Evolutionary conservation across 805 yeast species (phyloP), one percentile per base, ranked within the genome.

Genomic region (Cyberlindnera xylosilytica): DNA sequence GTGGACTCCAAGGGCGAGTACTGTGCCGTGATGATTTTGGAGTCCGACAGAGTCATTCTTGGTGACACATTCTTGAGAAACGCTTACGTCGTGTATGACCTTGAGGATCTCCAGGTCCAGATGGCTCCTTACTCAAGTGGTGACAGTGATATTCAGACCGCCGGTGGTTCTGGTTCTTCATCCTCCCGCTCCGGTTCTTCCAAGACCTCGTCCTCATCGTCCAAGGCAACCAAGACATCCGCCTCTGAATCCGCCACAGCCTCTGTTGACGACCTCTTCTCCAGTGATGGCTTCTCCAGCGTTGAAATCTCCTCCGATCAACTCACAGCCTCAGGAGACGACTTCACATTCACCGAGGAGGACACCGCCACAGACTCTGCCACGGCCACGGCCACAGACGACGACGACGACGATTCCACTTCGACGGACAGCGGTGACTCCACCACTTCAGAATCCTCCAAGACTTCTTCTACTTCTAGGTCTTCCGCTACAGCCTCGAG

Each of bases 41-140:
- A 60, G 31, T 42, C 48, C 43, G 62, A 65, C 29, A 40, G 45
- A 47, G 61, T 65, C 15, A 69, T 81, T 41, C 65, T 85, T 28
- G 93, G 93, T 10, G 89, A 82, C 56, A 72, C 75, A 35, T 75
- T 84, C 56, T 62, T 85, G 49, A 69, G 86, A 41, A 71, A 76
- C 29, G 83, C 81, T 4, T 86, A 84, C 56, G 73, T 76, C 20
- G 87, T 81, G 13, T 81, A 73, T 59, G 86, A 86, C 58, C 64
- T 82, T 38, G 87, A 81, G 19, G 73, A 72, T 52, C 60, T 58
- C 36, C 69, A 75, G 54, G 65, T 83, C 26, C 76, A 82, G 0
- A 47, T 85, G 42, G 88, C 83, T 15, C 32, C 73, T 11, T n/a
- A 16, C 19, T 6, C 8, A 12, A 24, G 23, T 13, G 13, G 29